These are phyloP conservation scores for Diaporthe ampelina DNA, from an alignment of 2,329 filamentous ascomycete species.

Conservation along the genomic window DNA sequence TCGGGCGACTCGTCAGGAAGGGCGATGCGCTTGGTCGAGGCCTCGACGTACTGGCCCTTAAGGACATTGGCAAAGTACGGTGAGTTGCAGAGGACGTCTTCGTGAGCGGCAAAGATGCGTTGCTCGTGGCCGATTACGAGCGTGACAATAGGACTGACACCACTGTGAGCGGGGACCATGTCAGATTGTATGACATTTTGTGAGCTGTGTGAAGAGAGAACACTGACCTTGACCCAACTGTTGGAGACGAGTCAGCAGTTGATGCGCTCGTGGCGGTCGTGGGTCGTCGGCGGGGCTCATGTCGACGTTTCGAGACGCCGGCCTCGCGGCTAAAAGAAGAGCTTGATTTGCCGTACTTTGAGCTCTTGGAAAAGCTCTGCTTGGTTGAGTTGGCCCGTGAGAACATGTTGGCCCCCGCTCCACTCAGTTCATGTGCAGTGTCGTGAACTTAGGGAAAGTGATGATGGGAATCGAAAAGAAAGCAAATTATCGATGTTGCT, in stretches of 20 bases:
- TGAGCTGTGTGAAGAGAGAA: not conserved
- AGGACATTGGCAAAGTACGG: conserved; percentile 82
- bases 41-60: conserved; percentile 73
- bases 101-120: conserved; percentile 91
- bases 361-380: conserved; percentile 68
- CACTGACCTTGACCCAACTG: conserved; percentile 59
- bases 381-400: conserved; percentile 56
- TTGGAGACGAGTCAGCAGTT: conserved; percentile 54
- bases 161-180: conserved; percentile 54
- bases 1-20: conserved; percentile 90
- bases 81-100: conserved; percentile 84
- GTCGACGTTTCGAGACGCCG: conserved; percentile 68
- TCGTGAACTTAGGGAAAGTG: not conserved
- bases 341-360: conserved; percentile 64
- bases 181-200: conserved; percentile 23
- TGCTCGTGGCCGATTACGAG: conserved; percentile 85
- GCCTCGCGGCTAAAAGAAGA: conserved; percentile 68
- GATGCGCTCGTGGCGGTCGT: conserved; percentile 60
- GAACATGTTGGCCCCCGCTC: conserved; percentile 59
- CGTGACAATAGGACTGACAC: conserved; percentile 78
- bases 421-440: conserved; percentile 28
- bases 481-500: not conserved
- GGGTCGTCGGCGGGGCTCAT: conserved; percentile 64
- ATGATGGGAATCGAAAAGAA: not conserved
- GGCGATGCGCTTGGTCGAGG: conserved; percentile 78